Conservation (phyloP, 73 alveolate species). For the Loxodes magnus region DNA sequence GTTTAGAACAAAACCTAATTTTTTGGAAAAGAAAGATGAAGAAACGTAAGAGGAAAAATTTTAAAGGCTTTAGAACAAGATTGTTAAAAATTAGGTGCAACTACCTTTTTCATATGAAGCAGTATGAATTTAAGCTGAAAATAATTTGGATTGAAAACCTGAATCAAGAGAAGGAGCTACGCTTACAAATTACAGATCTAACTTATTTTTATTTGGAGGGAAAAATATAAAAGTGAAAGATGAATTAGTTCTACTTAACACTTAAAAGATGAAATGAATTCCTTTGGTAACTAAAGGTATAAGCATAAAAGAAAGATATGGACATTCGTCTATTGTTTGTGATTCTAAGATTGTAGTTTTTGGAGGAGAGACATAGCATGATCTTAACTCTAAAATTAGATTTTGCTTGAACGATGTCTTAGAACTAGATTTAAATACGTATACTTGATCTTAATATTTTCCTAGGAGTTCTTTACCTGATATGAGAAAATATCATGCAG, state of each 20-base stretch:
- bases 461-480: background rate
- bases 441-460: background rate
- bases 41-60: no score
- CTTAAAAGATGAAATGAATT: conserved; percentile 3
- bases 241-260: background rate
- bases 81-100: no score
- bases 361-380: conserved; percentile 11
- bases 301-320: background rate
- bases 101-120: no score
- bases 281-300: background rate
- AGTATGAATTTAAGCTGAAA: no score
- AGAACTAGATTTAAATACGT: background rate
- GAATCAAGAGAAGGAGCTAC: conserved; percentile 13
- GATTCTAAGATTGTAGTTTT: background rate
- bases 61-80: no score
- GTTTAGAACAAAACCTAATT: no score
- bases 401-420: conserved; percentile 5
- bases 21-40: no score
- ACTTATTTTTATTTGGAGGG: conserved; percentile 6
- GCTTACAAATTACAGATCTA: background rate
- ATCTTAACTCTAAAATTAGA: background rate
- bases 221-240: conserved; percentile 1
- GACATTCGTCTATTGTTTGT: conserved; percentile 6
- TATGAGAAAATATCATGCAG: conserved; percentile 6
- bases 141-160: conserved; percentile 11